Percentiles rank a stretch among this genome's conserved stretches.
Conservation (phyloP, 768 basidiomycete genomes). For the Leccinum disarticulatum region DNA sequence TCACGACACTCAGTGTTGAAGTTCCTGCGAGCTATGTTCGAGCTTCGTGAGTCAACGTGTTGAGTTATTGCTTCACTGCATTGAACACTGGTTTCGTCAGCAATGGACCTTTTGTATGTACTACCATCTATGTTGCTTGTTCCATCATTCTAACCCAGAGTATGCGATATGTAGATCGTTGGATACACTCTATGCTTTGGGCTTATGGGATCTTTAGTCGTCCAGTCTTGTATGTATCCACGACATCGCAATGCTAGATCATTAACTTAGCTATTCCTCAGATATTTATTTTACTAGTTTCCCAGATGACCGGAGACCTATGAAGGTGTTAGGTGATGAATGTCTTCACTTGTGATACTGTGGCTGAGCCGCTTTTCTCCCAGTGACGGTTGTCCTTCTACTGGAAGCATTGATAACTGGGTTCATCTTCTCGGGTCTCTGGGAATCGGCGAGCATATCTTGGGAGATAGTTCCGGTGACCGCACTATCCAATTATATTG, state of each 20-base stretch:
- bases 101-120: no score
- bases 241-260: background rate
- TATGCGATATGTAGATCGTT: slow-evolving; percentile 4
- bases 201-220: slow-evolving; percentile 15
- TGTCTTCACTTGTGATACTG: background rate
- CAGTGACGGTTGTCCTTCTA: slow-evolving; percentile 14
- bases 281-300: slow-evolving; percentile 23
- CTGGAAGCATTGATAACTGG: slow-evolving; percentile 17
- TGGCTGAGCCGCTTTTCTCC: no score
- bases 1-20: background rate
- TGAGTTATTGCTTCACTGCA: no score
- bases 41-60: no score
- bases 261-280: background rate
- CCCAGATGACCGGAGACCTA: slow-evolving; percentile 9
- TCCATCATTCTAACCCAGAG: no score
- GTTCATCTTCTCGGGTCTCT: slow-evolving; percentile 3
- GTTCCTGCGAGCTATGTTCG: no score
- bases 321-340: slow-evolving; percentile 19
- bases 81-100: no score
- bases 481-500: no score
- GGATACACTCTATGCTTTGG: slow-evolving; percentile 18
- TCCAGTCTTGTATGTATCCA: slow-evolving; percentile 16
- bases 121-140: no score
- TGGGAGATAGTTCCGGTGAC: no score
- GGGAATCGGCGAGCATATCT: no score